A percentile compares a stretch with the other conserved stretches of the same genome.
These are phyloP conservation scores for Acarospora socialis DNA, from an alignment of 2,329 filamentous ascomycete species.

Conservation along the genomic window DNA sequence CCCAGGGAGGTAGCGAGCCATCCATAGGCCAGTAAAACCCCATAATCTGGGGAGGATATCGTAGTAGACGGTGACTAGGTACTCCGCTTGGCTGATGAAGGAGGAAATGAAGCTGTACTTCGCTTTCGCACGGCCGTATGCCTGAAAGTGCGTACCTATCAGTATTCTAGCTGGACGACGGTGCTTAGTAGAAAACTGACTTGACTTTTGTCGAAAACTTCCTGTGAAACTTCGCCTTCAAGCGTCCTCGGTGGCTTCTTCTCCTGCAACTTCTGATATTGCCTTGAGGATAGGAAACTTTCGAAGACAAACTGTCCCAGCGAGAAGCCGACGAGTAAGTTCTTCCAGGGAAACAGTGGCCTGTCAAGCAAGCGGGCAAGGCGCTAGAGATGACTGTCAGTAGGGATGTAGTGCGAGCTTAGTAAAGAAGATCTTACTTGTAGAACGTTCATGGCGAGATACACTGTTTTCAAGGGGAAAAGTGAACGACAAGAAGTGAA, in stretches of 20 bases:
- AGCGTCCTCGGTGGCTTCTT: conserved; percentile 74
- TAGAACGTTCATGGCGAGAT: conserved; percentile 11
- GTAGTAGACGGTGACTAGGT: conserved; percentile 75
- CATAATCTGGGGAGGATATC: conserved; percentile 86
- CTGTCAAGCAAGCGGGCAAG: conserved; percentile 79
- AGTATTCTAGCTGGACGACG: neutral
- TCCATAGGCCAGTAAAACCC: conserved; percentile 61
- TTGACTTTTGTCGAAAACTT: conserved; percentile 90
- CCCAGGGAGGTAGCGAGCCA: conserved; percentile 59
- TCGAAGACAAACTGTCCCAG: conserved; percentile 84
- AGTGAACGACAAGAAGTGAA: too few species aligned
- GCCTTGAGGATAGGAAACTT: conserved; percentile 73
- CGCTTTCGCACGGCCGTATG: conserved; percentile 90
- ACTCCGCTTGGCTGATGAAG: conserved; percentile 77
- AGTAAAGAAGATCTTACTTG: conserved; percentile 11
- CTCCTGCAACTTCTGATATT: conserved; percentile 74
- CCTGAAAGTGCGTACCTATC: conserved; percentile 30
- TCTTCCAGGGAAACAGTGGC: conserved; percentile 94
- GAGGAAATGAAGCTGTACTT: conserved; percentile 71
- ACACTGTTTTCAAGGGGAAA: too few species aligned
- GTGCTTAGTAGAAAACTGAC: conserved; percentile 24
- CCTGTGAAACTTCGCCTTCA: conserved; percentile 71
- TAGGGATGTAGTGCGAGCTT: too few species aligned
- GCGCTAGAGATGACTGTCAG: conserved; percentile 28
- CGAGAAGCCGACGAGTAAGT: conserved; percentile 86